Evolutionary conservation across 2,329 filamentous ascomycete genomes (phyloP), one percentile per base, ranked within the genome.

Genomic region (Neopestalotiopsis clavispora): DNA sequence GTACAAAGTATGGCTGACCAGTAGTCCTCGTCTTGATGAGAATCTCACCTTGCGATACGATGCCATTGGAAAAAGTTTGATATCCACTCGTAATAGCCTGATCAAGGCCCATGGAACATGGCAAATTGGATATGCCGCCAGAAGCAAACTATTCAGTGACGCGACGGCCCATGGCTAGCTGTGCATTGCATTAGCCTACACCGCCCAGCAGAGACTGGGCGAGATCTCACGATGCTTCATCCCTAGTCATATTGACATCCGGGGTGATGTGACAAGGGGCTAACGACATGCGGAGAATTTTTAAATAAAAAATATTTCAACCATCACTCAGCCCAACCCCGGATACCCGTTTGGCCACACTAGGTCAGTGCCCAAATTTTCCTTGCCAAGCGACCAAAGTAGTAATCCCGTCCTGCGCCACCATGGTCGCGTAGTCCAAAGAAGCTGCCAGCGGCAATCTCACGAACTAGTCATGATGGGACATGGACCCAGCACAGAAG

Each of bases 131-230:
- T 62, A 6, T n/a, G 5, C 30, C 6, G 6, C 34, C 32, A 40
- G 34, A 62, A 62, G 32, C 59, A 40, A 34, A 62, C 59, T 62
- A 62, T 62, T 62, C 34, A 30, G 34, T 13, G 10, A 34, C 59
- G 30, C 13, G 4, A 34, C 13, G 14, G 30, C 5, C 57, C 13
- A 59, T 10, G 28, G 30, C 30, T 13, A 10, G 14, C 30, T 13
- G 58, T n/a, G 23, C 58, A n/a, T n/a, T 40, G 13, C 34, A 38
- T 38, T 38, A 38, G 34, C 5, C 12, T 34, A 62, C 59, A 62
- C 59, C 59, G 59, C 30, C 59, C 34, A 38, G 6, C 34, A 38
- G 34, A 10, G 34, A 62, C 9, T 9, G 17, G 10, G 23, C 20
- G 34, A 40, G 34, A 62, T 38, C 59, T 23, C 59, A 62, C 59